Percentiles rank a stretch among this genome's conserved stretches.
Evolutionary conservation across 176 grass and related monocot species (phyloP).

Genomic region (Oryza punctata): DNA sequence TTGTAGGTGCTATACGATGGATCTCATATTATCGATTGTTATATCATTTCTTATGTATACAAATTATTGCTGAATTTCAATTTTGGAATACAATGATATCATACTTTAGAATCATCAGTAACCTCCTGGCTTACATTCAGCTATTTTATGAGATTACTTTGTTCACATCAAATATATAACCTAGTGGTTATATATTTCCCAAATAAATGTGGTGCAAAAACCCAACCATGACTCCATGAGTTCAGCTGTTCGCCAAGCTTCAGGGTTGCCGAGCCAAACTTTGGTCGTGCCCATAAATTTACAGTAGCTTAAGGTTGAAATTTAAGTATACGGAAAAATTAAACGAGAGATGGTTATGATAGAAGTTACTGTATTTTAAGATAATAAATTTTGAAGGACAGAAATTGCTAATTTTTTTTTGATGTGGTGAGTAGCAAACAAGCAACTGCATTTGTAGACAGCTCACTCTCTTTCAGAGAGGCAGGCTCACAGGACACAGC

Average conservation of each 20-base stretch:
- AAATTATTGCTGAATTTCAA: neutral
- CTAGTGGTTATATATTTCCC: constrained; percentile 9
- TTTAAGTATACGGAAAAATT: too few relatives aligned
- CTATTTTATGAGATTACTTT: neutral
- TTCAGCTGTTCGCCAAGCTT: neutral
- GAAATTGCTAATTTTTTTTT: too few relatives aligned
- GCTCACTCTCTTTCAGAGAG: neutral
- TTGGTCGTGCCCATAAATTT: too few relatives aligned
- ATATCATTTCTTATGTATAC: neutral
- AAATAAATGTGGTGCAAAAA: neutral
- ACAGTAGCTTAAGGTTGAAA: too few relatives aligned
- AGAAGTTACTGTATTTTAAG: too few relatives aligned
- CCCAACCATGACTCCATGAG: too few relatives aligned
- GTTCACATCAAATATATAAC: neutral
- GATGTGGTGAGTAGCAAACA: neutral
- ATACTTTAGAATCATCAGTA: neutral
- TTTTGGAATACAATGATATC: neutral
- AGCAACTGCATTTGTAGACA: neutral
- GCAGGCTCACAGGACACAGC: neutral
- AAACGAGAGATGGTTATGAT: too few relatives aligned
- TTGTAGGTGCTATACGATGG: neutral
- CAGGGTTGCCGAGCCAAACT: too few relatives aligned
- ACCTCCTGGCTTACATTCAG: neutral
- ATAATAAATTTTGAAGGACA: too few relatives aligned
- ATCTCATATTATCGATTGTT: neutral